These are phyloP conservation scores for Phytophthora sp. DNA, from an alignment of 352 stramenopile species.

Conservation along the genomic window DNA sequence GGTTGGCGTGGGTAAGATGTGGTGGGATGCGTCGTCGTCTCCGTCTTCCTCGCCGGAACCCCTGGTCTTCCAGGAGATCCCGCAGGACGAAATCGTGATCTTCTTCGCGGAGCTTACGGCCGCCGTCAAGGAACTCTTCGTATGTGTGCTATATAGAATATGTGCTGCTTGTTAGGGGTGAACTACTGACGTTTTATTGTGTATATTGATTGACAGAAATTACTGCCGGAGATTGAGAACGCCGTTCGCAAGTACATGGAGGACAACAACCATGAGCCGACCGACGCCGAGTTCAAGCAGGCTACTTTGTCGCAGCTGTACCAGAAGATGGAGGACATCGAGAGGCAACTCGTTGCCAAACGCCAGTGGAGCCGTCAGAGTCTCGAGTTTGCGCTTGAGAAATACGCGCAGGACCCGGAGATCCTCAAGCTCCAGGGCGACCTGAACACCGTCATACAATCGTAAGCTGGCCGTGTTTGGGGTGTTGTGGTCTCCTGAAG, in stretches of 20 bases:
- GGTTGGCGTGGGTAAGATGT: slow-evolving; percentile 85
- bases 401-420: slow-evolving; percentile 64
- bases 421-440: slow-evolving; percentile 69
- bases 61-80: slow-evolving; percentile 57
- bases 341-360: slow-evolving; percentile 67
- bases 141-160: slow-evolving; percentile 36
- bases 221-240: slow-evolving; percentile 73
- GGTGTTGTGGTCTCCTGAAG: background rate
- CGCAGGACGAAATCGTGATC: slow-evolving; percentile 58
- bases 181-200: slow-evolving; percentile 11
- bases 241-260: slow-evolving; percentile 71
- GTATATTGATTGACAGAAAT: slow-evolving; percentile 38
- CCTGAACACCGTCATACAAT: slow-evolving; percentile 73
- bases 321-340: slow-evolving; percentile 72
- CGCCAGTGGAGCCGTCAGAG: slow-evolving; percentile 69
- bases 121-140: slow-evolving; percentile 70
- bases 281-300: slow-evolving; percentile 79
- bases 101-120: slow-evolving; percentile 81
- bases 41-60: slow-evolving; percentile 6
- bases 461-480: slow-evolving; percentile 29
- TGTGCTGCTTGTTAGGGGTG: background rate
- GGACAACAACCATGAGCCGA: slow-evolving; percentile 67
- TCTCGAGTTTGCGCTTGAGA: slow-evolving; percentile 66
- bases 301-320: slow-evolving; percentile 77
- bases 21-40: slow-evolving; percentile 76